phyloP scores from a whole-genome alignment of 257 asterid species.

The Scutellaria baicalensis region DNA sequence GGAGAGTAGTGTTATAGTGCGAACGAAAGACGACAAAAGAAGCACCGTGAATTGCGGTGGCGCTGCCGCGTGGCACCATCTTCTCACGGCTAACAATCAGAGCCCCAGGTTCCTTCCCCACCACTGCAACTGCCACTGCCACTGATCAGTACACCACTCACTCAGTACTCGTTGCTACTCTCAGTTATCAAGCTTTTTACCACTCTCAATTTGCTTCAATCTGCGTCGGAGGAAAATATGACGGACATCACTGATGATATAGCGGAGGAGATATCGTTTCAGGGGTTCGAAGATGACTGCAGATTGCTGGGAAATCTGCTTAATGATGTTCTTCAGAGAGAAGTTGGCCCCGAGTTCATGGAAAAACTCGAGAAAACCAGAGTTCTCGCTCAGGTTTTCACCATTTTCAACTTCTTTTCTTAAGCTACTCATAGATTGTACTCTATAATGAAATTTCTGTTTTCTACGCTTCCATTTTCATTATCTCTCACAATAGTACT shows the following conservation, averaged over 20 bases:
- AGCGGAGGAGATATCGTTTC: constrained; percentile 90
- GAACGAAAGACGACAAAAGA: constrained; percentile 11
- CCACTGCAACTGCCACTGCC: not conserved
- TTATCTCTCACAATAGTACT: not conserved
- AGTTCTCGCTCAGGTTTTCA: constrained; percentile 78
- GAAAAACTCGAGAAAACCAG: constrained; percentile 71
- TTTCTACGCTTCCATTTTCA: too few species aligned
- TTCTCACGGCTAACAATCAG: constrained; percentile 14
- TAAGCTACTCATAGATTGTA: not conserved
- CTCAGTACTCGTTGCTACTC: not conserved
- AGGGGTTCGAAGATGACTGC: constrained; percentile 89
- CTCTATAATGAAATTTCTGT: not conserved
- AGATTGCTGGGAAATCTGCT: constrained; percentile 74
- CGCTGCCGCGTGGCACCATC: constrained; percentile 40
- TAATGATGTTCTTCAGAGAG: constrained; percentile 77
- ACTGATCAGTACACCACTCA: not conserved
- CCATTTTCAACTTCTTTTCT: not conserved
- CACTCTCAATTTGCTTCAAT: not conserved
- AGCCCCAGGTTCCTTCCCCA: constrained; percentile 19
- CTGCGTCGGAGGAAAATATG: constrained; percentile 24
- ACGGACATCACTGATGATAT: constrained; percentile 90
- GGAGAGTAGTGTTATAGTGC: not conserved
- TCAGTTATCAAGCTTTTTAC: too few species aligned
- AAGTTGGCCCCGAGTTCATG: constrained; percentile 73
- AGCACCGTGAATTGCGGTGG: constrained; percentile 2